Conservation (phyloP, 2,329 filamentous ascomycete genomes). For the Orbilia blumenaviensis region DNA sequence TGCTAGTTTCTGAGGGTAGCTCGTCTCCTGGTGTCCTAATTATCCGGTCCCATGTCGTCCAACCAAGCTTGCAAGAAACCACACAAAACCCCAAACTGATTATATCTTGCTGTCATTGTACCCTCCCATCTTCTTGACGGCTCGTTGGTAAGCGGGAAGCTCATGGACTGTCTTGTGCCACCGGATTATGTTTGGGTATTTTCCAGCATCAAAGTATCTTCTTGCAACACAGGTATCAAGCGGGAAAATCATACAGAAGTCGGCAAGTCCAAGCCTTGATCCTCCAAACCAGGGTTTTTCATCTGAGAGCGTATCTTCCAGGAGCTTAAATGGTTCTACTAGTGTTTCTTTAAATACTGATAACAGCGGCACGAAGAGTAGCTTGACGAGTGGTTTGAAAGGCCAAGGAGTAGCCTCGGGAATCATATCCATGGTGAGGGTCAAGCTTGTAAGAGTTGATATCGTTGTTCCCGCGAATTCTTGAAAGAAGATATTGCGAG, state of each 20-base stretch:
- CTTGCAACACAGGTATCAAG: slow-evolving; percentile 36
- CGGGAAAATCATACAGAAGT: slow-evolving; percentile 44
- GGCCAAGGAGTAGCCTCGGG: slow-evolving; percentile 46
- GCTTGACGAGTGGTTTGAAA: slow-evolving; percentile 33
- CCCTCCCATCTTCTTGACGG: slow-evolving; percentile 22
- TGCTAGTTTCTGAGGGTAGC: neutral
- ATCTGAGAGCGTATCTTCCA: slow-evolving; percentile 41
- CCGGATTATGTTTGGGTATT: slow-evolving; percentile 33
- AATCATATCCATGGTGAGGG: slow-evolving; percentile 29
- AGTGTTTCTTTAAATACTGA: slow-evolving; percentile 21
- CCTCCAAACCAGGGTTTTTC: slow-evolving; percentile 46
- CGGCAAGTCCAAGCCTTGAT: slow-evolving; percentile 34
- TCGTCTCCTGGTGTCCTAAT: neutral
- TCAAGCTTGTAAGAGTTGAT: slow-evolving; percentile 18
- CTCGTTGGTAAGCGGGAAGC: slow-evolving; percentile 25
- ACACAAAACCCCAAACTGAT: too few species aligned
- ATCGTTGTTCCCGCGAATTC: slow-evolving; percentile 34
- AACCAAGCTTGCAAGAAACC: neutral
- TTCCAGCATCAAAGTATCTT: slow-evolving; percentile 31
- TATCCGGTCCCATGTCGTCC: neutral
- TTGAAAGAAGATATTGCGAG: slow-evolving; percentile 38
- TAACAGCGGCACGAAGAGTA: slow-evolving; percentile 26
- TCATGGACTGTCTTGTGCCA: slow-evolving; percentile 31
- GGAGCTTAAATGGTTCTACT: slow-evolving; percentile 15
- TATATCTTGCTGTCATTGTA: slow-evolving; percentile 7